Conservation (phyloP, 495 filamentous ascomycete species). For the Haplographium delicatum region DNA sequence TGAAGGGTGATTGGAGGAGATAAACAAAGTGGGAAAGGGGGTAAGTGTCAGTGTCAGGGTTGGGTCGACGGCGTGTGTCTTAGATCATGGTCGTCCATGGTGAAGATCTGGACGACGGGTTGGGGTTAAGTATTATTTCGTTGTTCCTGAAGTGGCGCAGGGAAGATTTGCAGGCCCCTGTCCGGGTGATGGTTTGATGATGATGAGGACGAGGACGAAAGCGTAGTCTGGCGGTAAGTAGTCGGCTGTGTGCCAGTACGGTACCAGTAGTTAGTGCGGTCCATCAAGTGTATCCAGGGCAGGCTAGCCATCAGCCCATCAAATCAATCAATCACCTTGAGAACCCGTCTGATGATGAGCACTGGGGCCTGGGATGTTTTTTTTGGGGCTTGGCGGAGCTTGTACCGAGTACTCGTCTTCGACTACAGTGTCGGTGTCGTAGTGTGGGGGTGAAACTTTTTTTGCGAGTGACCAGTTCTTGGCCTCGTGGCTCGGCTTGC, state of each 20-base stretch:
- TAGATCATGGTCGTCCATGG: constrained; percentile 4
- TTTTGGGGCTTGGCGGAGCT: too few species aligned
- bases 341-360: background rate
- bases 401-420: constrained; percentile 3
- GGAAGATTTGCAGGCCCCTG: constrained; percentile 1
- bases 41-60: background rate
- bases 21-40: constrained; percentile 9
- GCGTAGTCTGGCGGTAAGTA: background rate
- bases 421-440: background rate
- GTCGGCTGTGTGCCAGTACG: background rate
- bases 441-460: constrained; percentile 19
- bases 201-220: background rate
- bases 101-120: background rate
- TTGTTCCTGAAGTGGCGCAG: constrained; percentile 22
- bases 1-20: constrained; percentile 14
- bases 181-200: constrained; percentile 7
- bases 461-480: constrained; percentile 8
- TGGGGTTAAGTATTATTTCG: constrained; percentile 18
- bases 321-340: too few species aligned
- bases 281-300: background rate
- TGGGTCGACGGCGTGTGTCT: constrained; percentile 9
- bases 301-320: background rate
- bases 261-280: background rate
- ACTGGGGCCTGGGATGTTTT: background rate
- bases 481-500: constrained; percentile 24